Conservation (phyloP, 495 filamentous ascomycete species). For the Pseudomonodictys pantanalensis region DNA sequence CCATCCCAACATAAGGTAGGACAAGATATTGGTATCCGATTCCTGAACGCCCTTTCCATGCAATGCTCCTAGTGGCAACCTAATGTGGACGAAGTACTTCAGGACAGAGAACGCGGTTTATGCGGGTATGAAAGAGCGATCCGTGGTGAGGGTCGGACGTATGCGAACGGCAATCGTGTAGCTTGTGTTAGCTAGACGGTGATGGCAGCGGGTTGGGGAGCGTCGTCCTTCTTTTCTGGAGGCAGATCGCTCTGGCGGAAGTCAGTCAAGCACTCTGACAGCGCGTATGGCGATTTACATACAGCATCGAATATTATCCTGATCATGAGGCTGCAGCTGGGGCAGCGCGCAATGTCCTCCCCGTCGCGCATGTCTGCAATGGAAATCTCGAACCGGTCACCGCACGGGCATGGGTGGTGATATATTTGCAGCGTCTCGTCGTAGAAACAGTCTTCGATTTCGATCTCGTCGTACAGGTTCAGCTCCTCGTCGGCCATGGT, state of each 20-base stretch:
- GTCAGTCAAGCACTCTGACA: neutral
- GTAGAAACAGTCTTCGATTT: constrained; percentile 98
- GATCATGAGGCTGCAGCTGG: constrained; percentile 95
- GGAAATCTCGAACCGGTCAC: constrained; percentile 92
- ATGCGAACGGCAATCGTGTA: neutral
- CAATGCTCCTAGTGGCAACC: too few species aligned
- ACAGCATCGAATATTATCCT: constrained; percentile 88
- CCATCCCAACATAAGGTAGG: too few species aligned
- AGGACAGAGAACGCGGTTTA: too few species aligned
- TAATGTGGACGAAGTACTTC: too few species aligned
- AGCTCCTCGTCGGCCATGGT: constrained; percentile 19
- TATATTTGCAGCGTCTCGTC: constrained; percentile 80
- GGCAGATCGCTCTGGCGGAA: constrained; percentile 28
- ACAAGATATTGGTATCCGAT: too few species aligned
- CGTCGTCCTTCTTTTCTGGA: constrained; percentile 12
- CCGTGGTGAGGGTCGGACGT: too few species aligned
- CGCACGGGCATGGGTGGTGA: constrained; percentile 94
- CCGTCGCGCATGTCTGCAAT: constrained; percentile 81
- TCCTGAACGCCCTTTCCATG: too few species aligned
- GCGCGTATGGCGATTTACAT: constrained; percentile 32
- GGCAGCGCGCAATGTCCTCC: constrained; percentile 90
- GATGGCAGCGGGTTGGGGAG: constrained; percentile 3
- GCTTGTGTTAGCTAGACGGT: constrained; percentile 5
- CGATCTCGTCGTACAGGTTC: constrained; percentile 88
- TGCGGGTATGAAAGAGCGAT: too few species aligned